Evolutionary conservation across 768 basidiomycete species (phyloP).

Genomic region (Xerocomellus chrysenteron): DNA sequence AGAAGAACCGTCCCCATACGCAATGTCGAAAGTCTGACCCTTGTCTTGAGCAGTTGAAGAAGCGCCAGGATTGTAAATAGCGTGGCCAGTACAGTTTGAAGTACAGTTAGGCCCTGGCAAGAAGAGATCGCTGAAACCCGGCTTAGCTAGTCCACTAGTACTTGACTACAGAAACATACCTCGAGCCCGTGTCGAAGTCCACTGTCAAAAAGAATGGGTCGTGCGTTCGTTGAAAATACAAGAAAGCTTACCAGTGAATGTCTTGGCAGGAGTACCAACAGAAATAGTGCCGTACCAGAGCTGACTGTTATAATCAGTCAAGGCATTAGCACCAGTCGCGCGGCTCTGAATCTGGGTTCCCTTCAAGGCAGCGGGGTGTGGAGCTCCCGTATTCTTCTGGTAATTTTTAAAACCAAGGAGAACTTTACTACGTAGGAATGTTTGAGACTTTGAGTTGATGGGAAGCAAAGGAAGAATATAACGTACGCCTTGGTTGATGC

Average conservation of each 20-base stretch:
- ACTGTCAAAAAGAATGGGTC: constrained; percentile 3
- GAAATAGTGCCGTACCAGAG: constrained; percentile 14
- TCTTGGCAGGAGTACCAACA: constrained; percentile 5
- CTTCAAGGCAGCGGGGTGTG: neutral
- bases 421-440: neutral
- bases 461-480: neutral
- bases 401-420: neutral
- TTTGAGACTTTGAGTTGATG: neutral
- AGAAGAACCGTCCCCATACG: neutral
- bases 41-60: constrained; percentile 11
- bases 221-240: neutral
- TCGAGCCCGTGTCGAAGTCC: constrained; percentile 29
- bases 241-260: constrained; percentile 2
- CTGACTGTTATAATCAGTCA: neutral
- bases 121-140: constrained; percentile 25
- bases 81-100: constrained; percentile 29
- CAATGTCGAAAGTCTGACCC: neutral
- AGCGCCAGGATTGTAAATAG: constrained; percentile 28
- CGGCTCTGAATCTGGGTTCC: neutral
- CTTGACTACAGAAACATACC: constrained; percentile 2
- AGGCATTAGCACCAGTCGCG: neutral
- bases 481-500: constrained; percentile 4
- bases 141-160: neutral
- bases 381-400: neutral
- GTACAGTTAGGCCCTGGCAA: constrained; percentile 25